These are phyloP conservation scores for Candida albicans DNA, from an alignment of 1,139 yeast species.

Conservation along the genomic window DNA sequence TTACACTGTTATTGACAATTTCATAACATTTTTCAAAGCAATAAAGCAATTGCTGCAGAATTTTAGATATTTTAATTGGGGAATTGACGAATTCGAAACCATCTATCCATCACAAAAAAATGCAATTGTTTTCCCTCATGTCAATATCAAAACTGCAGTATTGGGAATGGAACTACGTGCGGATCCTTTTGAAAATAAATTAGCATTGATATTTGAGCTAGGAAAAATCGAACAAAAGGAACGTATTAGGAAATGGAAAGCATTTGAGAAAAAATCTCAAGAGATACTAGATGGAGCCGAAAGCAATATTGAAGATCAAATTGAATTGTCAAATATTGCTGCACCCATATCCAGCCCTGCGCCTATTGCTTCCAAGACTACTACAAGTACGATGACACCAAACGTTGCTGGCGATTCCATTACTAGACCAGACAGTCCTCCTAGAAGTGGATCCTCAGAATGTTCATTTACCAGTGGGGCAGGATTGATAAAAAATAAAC, in stretches of 20 bases:
- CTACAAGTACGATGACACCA: background rate
- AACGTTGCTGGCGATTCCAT: background rate
- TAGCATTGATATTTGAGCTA: slow-evolving; percentile 37
- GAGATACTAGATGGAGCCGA: slow-evolving; percentile 17
- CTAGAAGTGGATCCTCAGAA: slow-evolving; percentile 4
- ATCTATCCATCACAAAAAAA: slow-evolving; percentile 34
- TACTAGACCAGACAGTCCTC: slow-evolving; percentile 6
- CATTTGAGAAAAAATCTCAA: slow-evolving; percentile 31
- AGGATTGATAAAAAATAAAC: slow-evolving; percentile 8
- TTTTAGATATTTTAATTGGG: slow-evolving; percentile 40
- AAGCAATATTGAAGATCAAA: slow-evolving; percentile 20
- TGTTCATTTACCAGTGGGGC: slow-evolving; percentile 2
- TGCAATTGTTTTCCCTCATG: slow-evolving; percentile 31
- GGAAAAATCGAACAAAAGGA: slow-evolving; percentile 40
- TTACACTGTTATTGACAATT: slow-evolving; percentile 65
- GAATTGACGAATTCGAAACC: slow-evolving; percentile 37
- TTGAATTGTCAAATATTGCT: slow-evolving; percentile 14
- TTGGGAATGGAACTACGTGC: slow-evolving; percentile 41
- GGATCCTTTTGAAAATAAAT: slow-evolving; percentile 46
- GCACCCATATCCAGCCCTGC: slow-evolving; percentile 8
- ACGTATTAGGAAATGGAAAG: slow-evolving; percentile 28
- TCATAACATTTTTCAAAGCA: slow-evolving; percentile 61
- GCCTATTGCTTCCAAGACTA: background rate
- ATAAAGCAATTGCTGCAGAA: slow-evolving; percentile 55
- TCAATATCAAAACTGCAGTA: slow-evolving; percentile 29